A percentile compares a stretch with the other conserved stretches of the same genome.
These are phyloP conservation scores for Phanerochaete sordida DNA, from an alignment of 768 basidiomycete species.

Conservation along the genomic window DNA sequence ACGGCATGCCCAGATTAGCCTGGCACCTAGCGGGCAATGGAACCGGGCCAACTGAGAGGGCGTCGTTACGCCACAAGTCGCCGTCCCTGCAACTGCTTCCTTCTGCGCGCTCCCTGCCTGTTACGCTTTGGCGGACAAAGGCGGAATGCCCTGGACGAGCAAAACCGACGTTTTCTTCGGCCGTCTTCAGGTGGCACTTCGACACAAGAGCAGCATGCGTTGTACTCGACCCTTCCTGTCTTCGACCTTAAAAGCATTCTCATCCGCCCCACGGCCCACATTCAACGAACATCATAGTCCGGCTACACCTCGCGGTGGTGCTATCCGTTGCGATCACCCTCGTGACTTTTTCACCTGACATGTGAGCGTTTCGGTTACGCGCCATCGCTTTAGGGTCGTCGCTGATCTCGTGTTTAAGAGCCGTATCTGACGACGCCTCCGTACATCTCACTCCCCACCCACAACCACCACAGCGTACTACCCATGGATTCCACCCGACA, in stretches of 20 bases:
- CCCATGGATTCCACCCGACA: constrained; percentile 9
- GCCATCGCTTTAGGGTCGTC: not conserved
- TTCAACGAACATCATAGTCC: not conserved
- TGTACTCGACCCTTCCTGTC: not conserved
- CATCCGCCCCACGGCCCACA: not conserved
- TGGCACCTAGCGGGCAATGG: not conserved
- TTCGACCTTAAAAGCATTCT: not conserved
- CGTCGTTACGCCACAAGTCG: not conserved
- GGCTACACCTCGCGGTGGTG: not conserved
- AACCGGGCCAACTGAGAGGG: not conserved
- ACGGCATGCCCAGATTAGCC: not conserved
- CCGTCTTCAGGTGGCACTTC: not conserved
- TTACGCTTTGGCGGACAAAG: not conserved
- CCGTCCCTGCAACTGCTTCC: not conserved
- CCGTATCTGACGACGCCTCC: not conserved
- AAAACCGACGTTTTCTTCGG: not conserved
- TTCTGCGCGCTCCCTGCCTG: not conserved
- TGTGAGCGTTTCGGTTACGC: not conserved
- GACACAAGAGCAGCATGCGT: not conserved
- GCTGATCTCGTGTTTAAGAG: constrained; percentile 4
- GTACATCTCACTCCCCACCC: not conserved
- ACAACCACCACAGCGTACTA: not conserved
- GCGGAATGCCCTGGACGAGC: not conserved
- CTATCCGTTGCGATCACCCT: not conserved
- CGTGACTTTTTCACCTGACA: not conserved